Evolutionary conservation across 108 stramenopile species (phyloP).

Genomic region (Schizochytrium sp.): DNA sequence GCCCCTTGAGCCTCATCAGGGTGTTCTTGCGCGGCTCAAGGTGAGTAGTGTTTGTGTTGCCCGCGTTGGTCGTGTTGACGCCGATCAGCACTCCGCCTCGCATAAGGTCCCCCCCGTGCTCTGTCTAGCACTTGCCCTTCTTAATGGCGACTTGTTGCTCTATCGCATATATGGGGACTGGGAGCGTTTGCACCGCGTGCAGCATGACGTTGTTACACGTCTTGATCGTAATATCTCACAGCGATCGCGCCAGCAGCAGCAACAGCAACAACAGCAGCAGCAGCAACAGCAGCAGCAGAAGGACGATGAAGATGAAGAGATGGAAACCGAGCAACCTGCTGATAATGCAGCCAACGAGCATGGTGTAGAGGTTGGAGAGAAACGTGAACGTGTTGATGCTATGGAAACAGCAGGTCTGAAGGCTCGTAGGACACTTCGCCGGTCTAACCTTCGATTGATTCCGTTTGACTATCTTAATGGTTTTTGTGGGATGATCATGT

Average conservation of each 20-base stretch:
- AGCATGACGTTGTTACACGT: slow-evolving; percentile 28
- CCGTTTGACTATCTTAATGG: slow-evolving; percentile 17
- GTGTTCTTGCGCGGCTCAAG: neutral
- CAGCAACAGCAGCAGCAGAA: neutral
- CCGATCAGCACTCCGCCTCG: slow-evolving; percentile 29
- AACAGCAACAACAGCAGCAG: slow-evolving; percentile 5
- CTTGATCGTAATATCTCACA: slow-evolving; percentile 44
- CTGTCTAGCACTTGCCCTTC: slow-evolving; percentile 1
- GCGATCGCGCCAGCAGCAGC: slow-evolving; percentile 36
- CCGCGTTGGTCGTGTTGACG: slow-evolving; percentile 12
- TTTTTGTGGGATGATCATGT: slow-evolving; percentile 17
- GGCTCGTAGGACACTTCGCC: neutral
- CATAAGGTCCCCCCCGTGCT: slow-evolving; percentile 27
- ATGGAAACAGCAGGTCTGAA: neutral
- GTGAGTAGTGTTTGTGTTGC: slow-evolving; percentile 45
- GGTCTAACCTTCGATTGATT: slow-evolving; percentile 5
- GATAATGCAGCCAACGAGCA: neutral
- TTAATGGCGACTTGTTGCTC: slow-evolving; percentile 36
- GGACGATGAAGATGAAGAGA: neutral
- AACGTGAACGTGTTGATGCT: slow-evolving; percentile 22
- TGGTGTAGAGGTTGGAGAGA: neutral
- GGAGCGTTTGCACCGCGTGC: neutral
- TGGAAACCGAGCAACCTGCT: neutral
- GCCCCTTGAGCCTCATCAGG: slow-evolving; percentile 14
- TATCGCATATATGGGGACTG: slow-evolving; percentile 9